Percentiles rank a stretch among this genome's conserved stretches.
Conservation (phyloP, 306 rosid species). For the Quercus parvula region DNA sequence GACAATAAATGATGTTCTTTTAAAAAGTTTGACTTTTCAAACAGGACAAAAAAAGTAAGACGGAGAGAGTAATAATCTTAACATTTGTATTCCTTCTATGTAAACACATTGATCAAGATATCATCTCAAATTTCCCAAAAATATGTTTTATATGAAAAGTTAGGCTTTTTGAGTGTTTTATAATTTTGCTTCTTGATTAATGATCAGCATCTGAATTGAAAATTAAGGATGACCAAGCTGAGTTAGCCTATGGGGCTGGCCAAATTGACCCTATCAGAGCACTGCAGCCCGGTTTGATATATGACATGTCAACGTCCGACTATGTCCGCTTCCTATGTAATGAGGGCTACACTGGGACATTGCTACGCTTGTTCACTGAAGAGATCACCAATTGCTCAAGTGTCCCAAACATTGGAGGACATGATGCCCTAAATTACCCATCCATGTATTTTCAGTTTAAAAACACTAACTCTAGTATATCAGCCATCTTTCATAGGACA, state of each 20-base stretch:
- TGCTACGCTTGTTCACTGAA: constrained; percentile 16
- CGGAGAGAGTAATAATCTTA: too few species aligned
- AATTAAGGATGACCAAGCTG: constrained; percentile 17
- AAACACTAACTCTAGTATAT: constrained; percentile 12
- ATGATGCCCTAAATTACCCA: constrained; percentile 81
- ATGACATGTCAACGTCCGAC: constrained; percentile 34
- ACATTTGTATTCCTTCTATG: too few species aligned
- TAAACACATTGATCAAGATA: too few species aligned
- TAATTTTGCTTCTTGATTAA: constrained; percentile 16
- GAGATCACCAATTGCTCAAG: not conserved
- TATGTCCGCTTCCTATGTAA: constrained; percentile 59
- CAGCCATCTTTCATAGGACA: constrained; percentile 50
- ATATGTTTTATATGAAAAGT: not conserved
- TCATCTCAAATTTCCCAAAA: not conserved
- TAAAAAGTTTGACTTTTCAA: too few species aligned
- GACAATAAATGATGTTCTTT: too few species aligned
- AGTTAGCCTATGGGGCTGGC: constrained; percentile 63
- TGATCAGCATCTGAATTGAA: constrained; percentile 47
- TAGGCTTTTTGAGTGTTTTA: not conserved
- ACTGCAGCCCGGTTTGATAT: constrained; percentile 56
- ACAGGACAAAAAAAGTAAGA: too few species aligned
- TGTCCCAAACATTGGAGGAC: too few species aligned
- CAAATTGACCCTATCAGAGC: constrained; percentile 55
- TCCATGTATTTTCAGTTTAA: constrained; percentile 43
- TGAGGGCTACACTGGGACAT: constrained; percentile 39